Base-by-base conservation (phyloP, 1,139 yeast genomes). In the Sugiyamaella sp. region DNA sequence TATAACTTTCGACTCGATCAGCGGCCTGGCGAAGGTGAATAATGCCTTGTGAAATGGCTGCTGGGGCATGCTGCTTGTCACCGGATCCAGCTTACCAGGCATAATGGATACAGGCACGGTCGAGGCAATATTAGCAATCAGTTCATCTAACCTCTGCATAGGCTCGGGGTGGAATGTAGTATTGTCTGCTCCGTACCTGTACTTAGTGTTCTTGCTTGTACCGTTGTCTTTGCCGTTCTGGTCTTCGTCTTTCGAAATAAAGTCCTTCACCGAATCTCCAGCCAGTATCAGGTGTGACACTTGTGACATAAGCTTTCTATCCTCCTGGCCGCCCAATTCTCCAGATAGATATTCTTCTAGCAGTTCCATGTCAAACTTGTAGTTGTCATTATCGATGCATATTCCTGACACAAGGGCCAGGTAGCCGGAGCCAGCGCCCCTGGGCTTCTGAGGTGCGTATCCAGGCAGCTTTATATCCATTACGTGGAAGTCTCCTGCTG, bases 11-110 rank as follows among this genome's bases (percentile, higher is more conserved):
- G 48, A 65, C n/a, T 76, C 76, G 10, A 61, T 40, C 55, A 74
- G 79, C 14, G 71, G 69, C 39, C 77, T 72, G 25, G 82, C 75
- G 17, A 71, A 68, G 4, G 75, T 74, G 64, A 93, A 83, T 55
- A 93, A 74, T 0, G 96, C 85, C 54, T 76, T 77, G 66, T 93
- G 97, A 14, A 93, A 69, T 2, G 96, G 88, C 67, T 88, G 97
- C 69, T 93, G 98, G 0, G 99, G 99, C 57, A 89, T 71, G 53
- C 95, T 81, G 16, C 80, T 74, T 60, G 87, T 96, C 6, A 90
- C 84, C 0, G 97, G 96, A 68, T 93, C 99, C 5, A 76, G 71
- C 3, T 74, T 78, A 3, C 99, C 99, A 0, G 99, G 97, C 84
- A 93, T 79, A 2, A 95, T 67, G 35, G 85, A 80, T 4, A 91